These are phyloP conservation scores for Penicillium ucsense DNA, from an alignment of 495 filamentous ascomycete genomes.

Conservation along the genomic window DNA sequence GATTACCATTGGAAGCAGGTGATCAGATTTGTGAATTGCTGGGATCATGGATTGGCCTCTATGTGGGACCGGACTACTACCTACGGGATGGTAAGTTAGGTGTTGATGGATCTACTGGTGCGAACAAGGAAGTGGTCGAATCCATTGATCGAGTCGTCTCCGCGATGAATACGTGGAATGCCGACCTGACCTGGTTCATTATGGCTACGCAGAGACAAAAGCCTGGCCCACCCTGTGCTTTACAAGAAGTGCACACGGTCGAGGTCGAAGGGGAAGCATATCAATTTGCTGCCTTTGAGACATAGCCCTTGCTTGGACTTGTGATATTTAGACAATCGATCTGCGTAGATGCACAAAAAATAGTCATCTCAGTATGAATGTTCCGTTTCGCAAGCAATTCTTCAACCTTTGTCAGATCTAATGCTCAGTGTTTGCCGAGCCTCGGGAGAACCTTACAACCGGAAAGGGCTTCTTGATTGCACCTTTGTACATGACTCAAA, in stretches of 20 bases:
- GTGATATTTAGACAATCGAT: too few species aligned
- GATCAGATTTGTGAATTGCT: slow-evolving; percentile 33
- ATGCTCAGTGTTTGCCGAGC: too few species aligned
- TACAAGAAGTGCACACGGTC: background rate
- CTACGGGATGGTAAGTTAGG: slow-evolving; percentile 1
- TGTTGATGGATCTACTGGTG: background rate
- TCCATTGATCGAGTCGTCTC: slow-evolving; percentile 24
- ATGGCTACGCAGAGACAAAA: slow-evolving; percentile 14
- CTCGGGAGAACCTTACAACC: too few species aligned
- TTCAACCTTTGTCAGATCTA: too few species aligned
- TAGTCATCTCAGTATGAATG: too few species aligned
- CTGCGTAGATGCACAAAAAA: too few species aligned
- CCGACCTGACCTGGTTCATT: slow-evolving; percentile 38
- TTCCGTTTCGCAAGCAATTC: too few species aligned
- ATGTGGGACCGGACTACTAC: slow-evolving; percentile 29
- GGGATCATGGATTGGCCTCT: slow-evolving; percentile 28
- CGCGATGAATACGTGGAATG: slow-evolving; percentile 38
- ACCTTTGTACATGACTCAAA: too few species aligned
- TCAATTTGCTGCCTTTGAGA: too few species aligned
- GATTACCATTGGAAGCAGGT: slow-evolving; percentile 26
- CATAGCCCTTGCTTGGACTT: too few species aligned
- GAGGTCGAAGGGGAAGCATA: slow-evolving; percentile 9
- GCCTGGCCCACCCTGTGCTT: background rate
- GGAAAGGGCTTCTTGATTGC: too few species aligned
- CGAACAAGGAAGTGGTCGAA: slow-evolving; percentile 8